phyloP scores from a whole-genome alignment of 2,329 filamentous ascomycete genomes.

The Colletotrichum sp. region DNA sequence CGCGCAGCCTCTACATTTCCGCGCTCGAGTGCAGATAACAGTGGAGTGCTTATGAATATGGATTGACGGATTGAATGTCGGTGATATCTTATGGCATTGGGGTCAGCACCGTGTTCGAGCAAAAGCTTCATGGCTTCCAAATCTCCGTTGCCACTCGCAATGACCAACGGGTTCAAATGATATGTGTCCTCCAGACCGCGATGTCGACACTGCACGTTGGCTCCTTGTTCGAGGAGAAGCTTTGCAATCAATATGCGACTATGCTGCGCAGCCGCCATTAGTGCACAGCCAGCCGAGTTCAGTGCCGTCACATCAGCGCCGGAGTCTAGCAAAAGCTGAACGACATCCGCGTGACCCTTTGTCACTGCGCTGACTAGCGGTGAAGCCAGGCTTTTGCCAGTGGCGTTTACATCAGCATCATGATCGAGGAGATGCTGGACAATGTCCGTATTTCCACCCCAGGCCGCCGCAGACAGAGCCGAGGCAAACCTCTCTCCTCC shows the following conservation, averaged over 20 bases:
- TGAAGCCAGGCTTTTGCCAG: background rate
- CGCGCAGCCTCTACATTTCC: background rate
- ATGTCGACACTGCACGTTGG: background rate
- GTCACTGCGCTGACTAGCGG: background rate
- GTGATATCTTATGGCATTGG: background rate
- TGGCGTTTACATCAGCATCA: background rate
- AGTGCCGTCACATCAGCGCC: background rate
- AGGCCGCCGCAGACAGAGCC: background rate
- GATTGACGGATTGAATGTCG: background rate
- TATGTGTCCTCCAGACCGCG: background rate
- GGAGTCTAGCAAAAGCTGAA: background rate
- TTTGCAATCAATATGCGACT: background rate
- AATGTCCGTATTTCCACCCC: background rate
- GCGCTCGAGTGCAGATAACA: background rate
- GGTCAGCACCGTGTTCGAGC: background rate
- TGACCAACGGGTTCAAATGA: background rate
- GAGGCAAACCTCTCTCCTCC: background rate
- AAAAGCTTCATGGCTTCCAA: background rate
- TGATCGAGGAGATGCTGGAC: background rate
- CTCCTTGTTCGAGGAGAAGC: background rate
- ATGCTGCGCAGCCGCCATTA: background rate
- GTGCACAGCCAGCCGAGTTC: background rate
- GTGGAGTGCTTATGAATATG: background rate
- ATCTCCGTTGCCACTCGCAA: background rate
- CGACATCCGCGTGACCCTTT: background rate